Conservation (phyloP, 2,329 filamentous ascomycete genomes). For the Rhexocercosporidium sp. region DNA sequence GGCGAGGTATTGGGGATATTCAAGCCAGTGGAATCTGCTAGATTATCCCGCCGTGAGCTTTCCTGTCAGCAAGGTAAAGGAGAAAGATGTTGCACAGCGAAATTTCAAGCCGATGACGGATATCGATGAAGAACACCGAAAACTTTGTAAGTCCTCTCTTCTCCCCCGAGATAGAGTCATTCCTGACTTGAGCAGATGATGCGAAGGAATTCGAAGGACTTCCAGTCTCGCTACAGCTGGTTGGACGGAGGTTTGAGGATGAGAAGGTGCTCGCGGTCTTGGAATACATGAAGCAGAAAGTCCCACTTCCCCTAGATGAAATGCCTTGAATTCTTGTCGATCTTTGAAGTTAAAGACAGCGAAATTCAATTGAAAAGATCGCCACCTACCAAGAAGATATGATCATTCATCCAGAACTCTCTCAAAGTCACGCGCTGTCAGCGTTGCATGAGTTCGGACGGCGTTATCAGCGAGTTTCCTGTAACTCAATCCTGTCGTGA, state of each 20-base stretch:
- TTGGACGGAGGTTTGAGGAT: constrained; percentile 43
- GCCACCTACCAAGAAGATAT: not conserved
- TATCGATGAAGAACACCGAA: constrained; percentile 32
- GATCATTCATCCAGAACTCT: not conserved
- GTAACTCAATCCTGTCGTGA: constrained; percentile 6
- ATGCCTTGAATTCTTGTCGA: constrained; percentile 1
- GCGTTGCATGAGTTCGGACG: constrained; percentile 6
- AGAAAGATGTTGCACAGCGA: constrained; percentile 35
- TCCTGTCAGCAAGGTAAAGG: constrained; percentile 47
- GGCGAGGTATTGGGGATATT: constrained; percentile 66
- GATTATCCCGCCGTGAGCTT: constrained; percentile 68
- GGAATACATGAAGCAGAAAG: constrained; percentile 24
- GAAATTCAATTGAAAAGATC: not conserved
- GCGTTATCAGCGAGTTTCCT: not conserved
- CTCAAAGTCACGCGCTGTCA: constrained; percentile 1
- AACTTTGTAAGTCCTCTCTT: constrained; percentile 36
- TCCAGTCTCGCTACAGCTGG: constrained; percentile 47
- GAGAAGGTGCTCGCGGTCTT: constrained; percentile 40
- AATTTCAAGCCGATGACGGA: constrained; percentile 39
- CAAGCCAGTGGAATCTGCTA: constrained; percentile 68
- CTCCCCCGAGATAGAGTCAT: not conserved
- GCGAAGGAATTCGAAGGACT: constrained; percentile 42
- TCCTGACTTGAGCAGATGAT: constrained; percentile 33
- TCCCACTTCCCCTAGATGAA: constrained; percentile 4
- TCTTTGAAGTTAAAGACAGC: not conserved